These are phyloP conservation scores for Boletus vermiculosoides DNA, from an alignment of 768 basidiomycete genomes.

Conservation along the genomic window DNA sequence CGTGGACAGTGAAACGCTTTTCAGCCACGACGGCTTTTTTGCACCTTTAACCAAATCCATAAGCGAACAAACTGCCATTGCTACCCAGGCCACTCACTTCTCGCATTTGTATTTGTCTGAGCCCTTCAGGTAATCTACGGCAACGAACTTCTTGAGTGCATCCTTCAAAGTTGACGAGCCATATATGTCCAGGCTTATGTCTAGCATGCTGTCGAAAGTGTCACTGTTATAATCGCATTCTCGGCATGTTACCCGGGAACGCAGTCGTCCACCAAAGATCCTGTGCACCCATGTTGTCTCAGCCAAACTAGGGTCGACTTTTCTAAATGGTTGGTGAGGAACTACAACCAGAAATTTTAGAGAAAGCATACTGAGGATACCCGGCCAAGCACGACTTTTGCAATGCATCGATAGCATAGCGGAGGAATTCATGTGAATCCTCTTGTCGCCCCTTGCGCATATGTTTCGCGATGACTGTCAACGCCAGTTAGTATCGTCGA, in stretches of 20 bases:
- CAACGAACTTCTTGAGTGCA: slow-evolving; percentile 77
- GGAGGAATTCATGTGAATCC: slow-evolving; percentile 96
- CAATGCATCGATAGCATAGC: slow-evolving; percentile 88
- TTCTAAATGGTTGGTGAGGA: slow-evolving; percentile 42
- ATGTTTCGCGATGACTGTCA: slow-evolving; percentile 82
- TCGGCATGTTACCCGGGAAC: slow-evolving; percentile 86
- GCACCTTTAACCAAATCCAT: slow-evolving; percentile 56
- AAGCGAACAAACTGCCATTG: not conserved
- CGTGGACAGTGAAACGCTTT: slow-evolving; percentile 85
- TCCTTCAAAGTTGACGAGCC: slow-evolving; percentile 60
- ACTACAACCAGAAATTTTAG: not conserved
- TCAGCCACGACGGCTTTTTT: slow-evolving; percentile 87
- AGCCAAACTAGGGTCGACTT: slow-evolving; percentile 64
- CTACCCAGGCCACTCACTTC: slow-evolving; percentile 60
- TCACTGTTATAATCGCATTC: slow-evolving; percentile 87
- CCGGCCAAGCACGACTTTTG: slow-evolving; percentile 82
- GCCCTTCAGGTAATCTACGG: slow-evolving; percentile 79
- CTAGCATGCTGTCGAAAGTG: slow-evolving; percentile 93
- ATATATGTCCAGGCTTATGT: slow-evolving; percentile 88
- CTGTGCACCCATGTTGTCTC: slow-evolving; percentile 94
- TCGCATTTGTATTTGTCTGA: slow-evolving; percentile 98
- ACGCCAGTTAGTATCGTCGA: slow-evolving; percentile 7
- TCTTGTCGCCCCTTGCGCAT: slow-evolving; percentile 92
- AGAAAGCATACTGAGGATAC: slow-evolving; percentile 57
- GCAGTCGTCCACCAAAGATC: slow-evolving; percentile 88